Evolutionary conservation across 2,329 filamentous ascomycete genomes (phyloP).

Genomic region (Diaporthe capsici): DNA sequence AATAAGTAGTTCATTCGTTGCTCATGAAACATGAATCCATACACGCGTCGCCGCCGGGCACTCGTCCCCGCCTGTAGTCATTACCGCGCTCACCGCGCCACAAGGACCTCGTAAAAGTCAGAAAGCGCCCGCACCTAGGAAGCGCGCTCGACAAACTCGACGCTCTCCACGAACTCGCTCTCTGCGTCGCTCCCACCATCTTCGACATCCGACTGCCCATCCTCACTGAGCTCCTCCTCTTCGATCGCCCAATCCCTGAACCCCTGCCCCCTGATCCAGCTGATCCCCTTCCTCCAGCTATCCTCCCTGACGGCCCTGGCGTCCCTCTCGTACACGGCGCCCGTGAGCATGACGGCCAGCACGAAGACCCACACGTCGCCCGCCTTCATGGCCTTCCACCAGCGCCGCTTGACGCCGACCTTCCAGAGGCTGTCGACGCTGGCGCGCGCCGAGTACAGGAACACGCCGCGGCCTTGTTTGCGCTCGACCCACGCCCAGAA

Average conservation of each 20-base stretch:
- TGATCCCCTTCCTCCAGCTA: conserved; percentile 78
- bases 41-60: not conserved
- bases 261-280: conserved; percentile 81
- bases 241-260: conserved; percentile 77
- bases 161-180: conserved; percentile 6
- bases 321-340: conserved; percentile 81
- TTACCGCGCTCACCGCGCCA: not conserved
- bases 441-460: conserved; percentile 83
- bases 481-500: conserved; percentile 86
- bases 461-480: conserved; percentile 74
- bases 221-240: conserved; percentile 56
- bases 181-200: conserved; percentile 50
- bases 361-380: conserved; percentile 91
- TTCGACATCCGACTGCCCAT: conserved; percentile 51
- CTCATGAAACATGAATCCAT: conserved; percentile 21
- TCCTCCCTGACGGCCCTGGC: conserved; percentile 77
- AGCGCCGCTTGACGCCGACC: conserved; percentile 89
- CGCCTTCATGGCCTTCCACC: conserved; percentile 86
- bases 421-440: conserved; percentile 91
- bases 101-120: not conserved
- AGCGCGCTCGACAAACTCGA: conserved; percentile 19
- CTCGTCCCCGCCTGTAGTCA: not conserved
- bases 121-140: not conserved
- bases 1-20: not conserved
- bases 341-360: conserved; percentile 81